Evolutionary conservation across 495 filamentous ascomycete genomes (phyloP), one percentile per base, ranked within the genome.

Genomic region (Penicillium alfredii): DNA sequence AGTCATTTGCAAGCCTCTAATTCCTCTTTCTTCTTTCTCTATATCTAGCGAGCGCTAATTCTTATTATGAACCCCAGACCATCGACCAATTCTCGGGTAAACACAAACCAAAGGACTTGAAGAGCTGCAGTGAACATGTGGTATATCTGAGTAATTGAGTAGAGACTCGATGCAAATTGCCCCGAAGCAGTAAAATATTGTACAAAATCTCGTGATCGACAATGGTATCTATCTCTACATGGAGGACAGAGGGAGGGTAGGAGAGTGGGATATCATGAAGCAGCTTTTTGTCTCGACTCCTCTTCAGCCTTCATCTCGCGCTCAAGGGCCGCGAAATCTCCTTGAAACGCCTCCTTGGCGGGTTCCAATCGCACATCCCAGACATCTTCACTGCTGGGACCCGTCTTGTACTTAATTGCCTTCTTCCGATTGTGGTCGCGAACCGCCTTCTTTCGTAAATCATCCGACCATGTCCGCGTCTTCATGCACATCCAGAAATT

Each of bases 401-500:
- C 80, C 15, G 65, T 69, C 68, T 72, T 78, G 58, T 88, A 88
- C 61, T 85, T 85, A 49, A 64, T 71, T 33, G 78, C 78, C 63
- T 83, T 86, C 61, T 80, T 72, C 38, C 71, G 70, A 59, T 93
- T 88, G 58, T 82, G 76, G 25, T 77, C 81, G 41, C 69, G 63
- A 33, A 98, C 75, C 42, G 70, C 72, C 36, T 65, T 69, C 44
- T 68, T 72, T 45, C 70, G 69, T 47, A 69, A 45, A 21, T 71
- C 58, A 1, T 71, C 65, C 4, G 60, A 26, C 45, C 48, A 58
- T 25, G 56, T 72, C 47, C 63, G 48, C n/a, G 79, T 80, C 38
- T 83, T 80, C 86, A 98, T 94, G 69, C 92, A 98, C 63, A 94
- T 84, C 79, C 90, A 87, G 66, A 92, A 96, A 57, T 90, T 82